A percentile compares a stretch with the other conserved stretches of the same genome.
Evolutionary conservation across 2,329 filamentous ascomycete species (phyloP).

Genomic region (Cladobotryum mycophilum): DNA sequence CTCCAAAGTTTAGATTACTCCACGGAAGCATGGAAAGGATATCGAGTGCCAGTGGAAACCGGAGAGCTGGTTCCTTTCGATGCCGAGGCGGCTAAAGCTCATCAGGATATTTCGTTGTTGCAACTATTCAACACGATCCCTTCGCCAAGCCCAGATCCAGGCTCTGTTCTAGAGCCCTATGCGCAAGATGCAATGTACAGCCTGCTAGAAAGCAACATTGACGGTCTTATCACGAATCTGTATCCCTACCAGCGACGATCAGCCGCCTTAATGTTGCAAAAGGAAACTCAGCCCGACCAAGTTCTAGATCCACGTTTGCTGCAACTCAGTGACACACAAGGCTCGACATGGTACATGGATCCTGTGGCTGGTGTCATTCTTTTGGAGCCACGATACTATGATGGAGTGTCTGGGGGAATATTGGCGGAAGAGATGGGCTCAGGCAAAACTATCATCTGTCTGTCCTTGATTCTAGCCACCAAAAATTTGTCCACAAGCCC

Average conservation of each 20-base stretch:
- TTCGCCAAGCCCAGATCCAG: slow-evolving; percentile 55
- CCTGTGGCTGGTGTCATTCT: slow-evolving; percentile 55
- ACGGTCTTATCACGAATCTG: slow-evolving; percentile 57
- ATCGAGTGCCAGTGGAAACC: slow-evolving; percentile 6
- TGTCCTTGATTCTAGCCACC: slow-evolving; percentile 71
- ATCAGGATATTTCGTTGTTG: slow-evolving; percentile 51
- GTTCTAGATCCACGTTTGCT: slow-evolving; percentile 70
- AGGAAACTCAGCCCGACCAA: slow-evolving; percentile 60
- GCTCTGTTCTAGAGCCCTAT: slow-evolving; percentile 42
- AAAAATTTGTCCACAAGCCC: slow-evolving; percentile 60
- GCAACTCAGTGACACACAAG: slow-evolving; percentile 52
- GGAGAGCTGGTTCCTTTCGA: slow-evolving; percentile 2
- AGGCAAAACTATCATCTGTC: slow-evolving; percentile 84
- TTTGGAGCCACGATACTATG: slow-evolving; percentile 64
- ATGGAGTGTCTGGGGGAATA: slow-evolving; percentile 68
- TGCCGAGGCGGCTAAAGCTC: slow-evolving; percentile 16
- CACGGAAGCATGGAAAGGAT: slow-evolving; percentile 47
- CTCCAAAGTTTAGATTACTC: slow-evolving; percentile 52
- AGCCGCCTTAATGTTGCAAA: slow-evolving; percentile 76
- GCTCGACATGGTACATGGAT: slow-evolving; percentile 63
- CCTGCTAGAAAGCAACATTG: slow-evolving; percentile 46
- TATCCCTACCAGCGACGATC: slow-evolving; percentile 77
- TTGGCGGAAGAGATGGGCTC: slow-evolving; percentile 74
- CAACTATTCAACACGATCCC: slow-evolving; percentile 68
- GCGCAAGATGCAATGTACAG: slow-evolving; percentile 47